These are phyloP conservation scores for Phytophthora quininea DNA, from an alignment of 352 stramenopile genomes.

Conservation along the genomic window DNA sequence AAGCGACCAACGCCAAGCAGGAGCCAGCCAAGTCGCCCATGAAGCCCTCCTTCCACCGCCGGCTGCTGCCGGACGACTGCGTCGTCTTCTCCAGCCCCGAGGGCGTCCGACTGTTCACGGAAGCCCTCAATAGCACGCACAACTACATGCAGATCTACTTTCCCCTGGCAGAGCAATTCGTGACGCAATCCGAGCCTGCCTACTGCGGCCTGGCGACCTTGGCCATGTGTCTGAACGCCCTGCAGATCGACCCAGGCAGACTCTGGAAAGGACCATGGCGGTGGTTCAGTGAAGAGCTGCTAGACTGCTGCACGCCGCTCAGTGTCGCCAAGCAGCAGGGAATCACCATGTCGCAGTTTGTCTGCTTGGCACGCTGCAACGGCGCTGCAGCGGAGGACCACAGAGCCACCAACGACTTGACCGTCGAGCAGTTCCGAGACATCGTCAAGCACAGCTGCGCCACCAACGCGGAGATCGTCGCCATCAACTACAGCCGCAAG, in stretches of 20 bases:
- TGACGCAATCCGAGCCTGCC: conserved; percentile 90
- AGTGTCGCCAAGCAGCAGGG: conserved; percentile 70
- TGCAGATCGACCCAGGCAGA: conserved; percentile 75
- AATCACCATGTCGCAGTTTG: conserved; percentile 73
- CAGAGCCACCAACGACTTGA: conserved; percentile 51
- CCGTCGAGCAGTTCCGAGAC: conserved; percentile 55
- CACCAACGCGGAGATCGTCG: conserved; percentile 84
- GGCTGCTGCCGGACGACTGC: conserved; percentile 77
- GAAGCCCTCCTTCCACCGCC: conserved; percentile 80
- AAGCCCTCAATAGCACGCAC: conserved; percentile 52
- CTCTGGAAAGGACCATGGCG: conserved; percentile 82
- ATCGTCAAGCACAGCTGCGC: conserved; percentile 79
- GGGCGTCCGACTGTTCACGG: conserved; percentile 83
- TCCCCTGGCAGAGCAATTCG: conserved; percentile 89
- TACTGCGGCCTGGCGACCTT: conserved; percentile 90
- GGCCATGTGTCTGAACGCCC: conserved; percentile 82
- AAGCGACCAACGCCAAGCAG: not conserved
- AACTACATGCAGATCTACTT: conserved; percentile 94
- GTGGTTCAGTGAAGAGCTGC: conserved; percentile 86
- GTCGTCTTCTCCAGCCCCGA: conserved; percentile 84
- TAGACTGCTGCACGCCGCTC: conserved; percentile 82
- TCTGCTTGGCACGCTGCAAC: conserved; percentile 74
- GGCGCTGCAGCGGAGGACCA: conserved; percentile 55
- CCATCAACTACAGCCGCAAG: conserved; percentile 93
- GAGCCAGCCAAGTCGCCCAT: not conserved